Evolutionary conservation across 2,329 filamentous ascomycete species (phyloP), one percentile per base, ranked within the genome.

Genomic region (Alternaria panax): DNA sequence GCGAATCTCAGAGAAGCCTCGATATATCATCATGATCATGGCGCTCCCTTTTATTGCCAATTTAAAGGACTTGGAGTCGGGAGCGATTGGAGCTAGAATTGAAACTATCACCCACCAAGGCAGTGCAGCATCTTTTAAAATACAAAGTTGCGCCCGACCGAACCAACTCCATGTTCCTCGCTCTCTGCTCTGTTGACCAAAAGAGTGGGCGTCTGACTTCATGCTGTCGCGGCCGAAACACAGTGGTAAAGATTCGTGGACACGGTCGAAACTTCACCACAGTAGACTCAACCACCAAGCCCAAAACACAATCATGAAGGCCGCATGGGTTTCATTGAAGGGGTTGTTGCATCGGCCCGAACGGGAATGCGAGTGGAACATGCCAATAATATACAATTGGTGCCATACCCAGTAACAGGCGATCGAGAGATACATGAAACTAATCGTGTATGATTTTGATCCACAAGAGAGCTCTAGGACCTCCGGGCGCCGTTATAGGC

Each of bases 391-490:
- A 20, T 46, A 48, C 45, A 34, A 12, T 30, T 34, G 45, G 45
- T 48, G 24, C 45, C 1, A 36, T 48, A 48, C 45, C 45, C 30
- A 20, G 14, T 48, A 20, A 16, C 45, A 48, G 28, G 28, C 12
- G 24, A 30, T 48, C 30, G 12, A 48, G 30, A n/a, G n/a, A 32
- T 48, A 48, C 28, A 36, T 48, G 45, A 48, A 48, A 48, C 45
- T 34, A 18, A 34, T 24, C 20, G 30, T 34, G 45, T 48, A 25
- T 20, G 18, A 18, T n/a, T 34, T 36, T 34, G 28, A 48, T 48
- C 45, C 45, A 48, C 45, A 48, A 36, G 28, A 48, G 45, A 48
- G 30, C 45, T 16, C 22, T 20, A 48, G 45, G 36, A 48, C 45
- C 45, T 48, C 45, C 20, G 28, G 45, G 20, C 14, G 30, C 45